Percentiles rank a stretch among this genome's conserved stretches.
These are phyloP conservation scores for Phytophthora sp. DNA, from an alignment of 352 stramenopile species.

Conservation along the genomic window DNA sequence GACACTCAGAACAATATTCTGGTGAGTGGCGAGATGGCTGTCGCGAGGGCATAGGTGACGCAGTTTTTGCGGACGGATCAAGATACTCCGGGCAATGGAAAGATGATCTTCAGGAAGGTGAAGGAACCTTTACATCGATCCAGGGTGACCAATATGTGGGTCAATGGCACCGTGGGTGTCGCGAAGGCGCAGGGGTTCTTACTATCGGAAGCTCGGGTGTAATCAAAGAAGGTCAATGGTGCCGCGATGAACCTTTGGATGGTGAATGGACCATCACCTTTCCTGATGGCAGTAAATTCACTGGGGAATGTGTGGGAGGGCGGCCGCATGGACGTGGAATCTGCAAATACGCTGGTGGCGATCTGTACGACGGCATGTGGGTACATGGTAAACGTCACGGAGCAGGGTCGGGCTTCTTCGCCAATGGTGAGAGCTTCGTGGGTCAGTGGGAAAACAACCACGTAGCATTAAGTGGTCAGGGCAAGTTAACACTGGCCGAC, in stretches of 20 bases:
- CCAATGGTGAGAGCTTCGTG: conserved; percentile 74
- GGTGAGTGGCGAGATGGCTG: conserved; percentile 66
- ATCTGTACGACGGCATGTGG: conserved; percentile 87
- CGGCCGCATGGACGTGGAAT: conserved; percentile 71
- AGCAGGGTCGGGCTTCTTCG: conserved; percentile 69
- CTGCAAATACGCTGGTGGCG: conserved; percentile 84
- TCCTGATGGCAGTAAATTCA: conserved; percentile 78
- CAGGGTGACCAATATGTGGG: conserved; percentile 76
- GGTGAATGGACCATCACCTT: conserved; percentile 84
- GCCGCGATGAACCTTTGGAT: conserved; percentile 57
- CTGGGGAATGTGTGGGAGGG: conserved; percentile 63
- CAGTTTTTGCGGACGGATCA: conserved; percentile 56
- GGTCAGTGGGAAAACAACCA: conserved; percentile 86
- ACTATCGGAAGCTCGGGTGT: conserved; percentile 51
- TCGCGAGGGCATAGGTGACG: conserved; percentile 64
- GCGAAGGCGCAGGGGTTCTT: conserved; percentile 58
- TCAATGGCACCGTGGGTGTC: conserved; percentile 61
- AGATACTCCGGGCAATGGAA: conserved; percentile 68
- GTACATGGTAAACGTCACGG: conserved; percentile 81
- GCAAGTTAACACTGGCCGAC: conserved; percentile 69
- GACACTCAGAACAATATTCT: conserved; percentile 51
- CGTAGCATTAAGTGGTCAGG: conserved; percentile 75
- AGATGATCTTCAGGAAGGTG: conserved; percentile 57
- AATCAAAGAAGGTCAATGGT: conserved; percentile 75
- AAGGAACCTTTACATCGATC: conserved; percentile 62